These are phyloP conservation scores for Passalora sequoiae DNA, from an alignment of 2,329 filamentous ascomycete species.

Conservation along the genomic window DNA sequence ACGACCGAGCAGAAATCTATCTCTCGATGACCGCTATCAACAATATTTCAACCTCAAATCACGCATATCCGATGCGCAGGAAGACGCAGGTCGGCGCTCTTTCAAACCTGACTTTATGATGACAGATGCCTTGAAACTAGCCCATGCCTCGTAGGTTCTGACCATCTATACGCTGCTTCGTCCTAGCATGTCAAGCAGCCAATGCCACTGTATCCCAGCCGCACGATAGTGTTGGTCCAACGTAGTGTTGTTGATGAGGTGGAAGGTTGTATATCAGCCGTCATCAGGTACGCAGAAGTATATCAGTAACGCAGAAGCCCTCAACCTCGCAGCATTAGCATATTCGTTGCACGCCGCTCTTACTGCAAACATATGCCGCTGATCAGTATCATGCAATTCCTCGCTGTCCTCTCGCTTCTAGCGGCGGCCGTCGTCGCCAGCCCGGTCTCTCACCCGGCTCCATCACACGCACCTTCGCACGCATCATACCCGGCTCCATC, in stretches of 20 bases:
- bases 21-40: background rate
- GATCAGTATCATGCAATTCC: background rate
- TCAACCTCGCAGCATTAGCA: background rate
- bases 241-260: no score
- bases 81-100: no score
- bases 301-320: background rate
- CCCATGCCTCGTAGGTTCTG: background rate
- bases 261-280: background rate
- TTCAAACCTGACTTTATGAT: no score
- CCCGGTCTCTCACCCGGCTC: no score
- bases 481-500: no score
- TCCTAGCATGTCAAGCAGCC: background rate
- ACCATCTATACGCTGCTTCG: background rate
- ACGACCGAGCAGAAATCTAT: background rate
- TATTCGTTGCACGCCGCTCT: background rate
- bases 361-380: background rate
- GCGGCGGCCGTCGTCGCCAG: constrained; percentile 2
- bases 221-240: no score
- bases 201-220: background rate
- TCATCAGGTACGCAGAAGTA: background rate
- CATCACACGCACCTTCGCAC: no score
- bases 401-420: background rate
- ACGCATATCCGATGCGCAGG: background rate
- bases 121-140: background rate
- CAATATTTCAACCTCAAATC: background rate